Percentiles rank a stretch among this genome's conserved stretches.
These are phyloP conservation scores for Gliomastix tumulicola DNA, from an alignment of 2,329 filamentous ascomycete species.

Conservation along the genomic window DNA sequence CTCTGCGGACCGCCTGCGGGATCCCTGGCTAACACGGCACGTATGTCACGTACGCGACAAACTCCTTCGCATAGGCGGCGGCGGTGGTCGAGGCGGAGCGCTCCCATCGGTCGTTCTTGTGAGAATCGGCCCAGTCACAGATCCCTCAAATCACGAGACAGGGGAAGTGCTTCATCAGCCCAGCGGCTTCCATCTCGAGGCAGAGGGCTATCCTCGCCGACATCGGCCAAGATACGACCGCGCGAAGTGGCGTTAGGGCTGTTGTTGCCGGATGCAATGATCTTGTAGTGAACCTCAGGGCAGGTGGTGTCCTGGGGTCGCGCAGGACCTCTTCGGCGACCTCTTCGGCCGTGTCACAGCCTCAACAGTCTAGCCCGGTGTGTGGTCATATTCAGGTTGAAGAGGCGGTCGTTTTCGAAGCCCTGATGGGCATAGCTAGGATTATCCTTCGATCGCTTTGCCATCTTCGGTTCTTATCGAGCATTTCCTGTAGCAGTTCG, in stretches of 20 bases:
- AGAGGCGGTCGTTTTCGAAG: constrained; percentile 1
- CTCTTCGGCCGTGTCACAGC: too few relatives aligned
- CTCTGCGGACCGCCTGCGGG: too few relatives aligned
- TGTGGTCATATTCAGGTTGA: constrained; percentile 1
- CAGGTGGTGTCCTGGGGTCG: background rate
- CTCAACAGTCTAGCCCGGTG: background rate
- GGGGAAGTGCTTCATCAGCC: constrained; percentile 12
- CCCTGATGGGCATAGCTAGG: background rate
- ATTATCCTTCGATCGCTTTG: constrained; percentile 8
- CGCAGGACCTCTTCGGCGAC: background rate
- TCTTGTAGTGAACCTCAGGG: constrained; percentile 8
- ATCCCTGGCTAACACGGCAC: too few relatives aligned
- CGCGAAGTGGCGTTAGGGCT: too few relatives aligned
- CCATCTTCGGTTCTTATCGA: background rate
- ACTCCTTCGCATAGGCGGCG: constrained; percentile 11
- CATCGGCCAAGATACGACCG: too few relatives aligned
- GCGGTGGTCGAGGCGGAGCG: constrained; percentile 21
- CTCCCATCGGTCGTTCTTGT: constrained; percentile 27
- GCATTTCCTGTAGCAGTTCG: background rate
- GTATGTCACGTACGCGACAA: constrained; percentile 1
- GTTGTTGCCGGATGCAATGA: constrained; percentile 18
- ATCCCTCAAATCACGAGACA: constrained; percentile 25
- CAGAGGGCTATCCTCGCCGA: too few relatives aligned
- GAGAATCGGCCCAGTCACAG: constrained; percentile 26
- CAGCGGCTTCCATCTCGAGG: constrained; percentile 18